Conservation (phyloP, 768 basidiomycete genomes). For the Mycena haematopus region DNA sequence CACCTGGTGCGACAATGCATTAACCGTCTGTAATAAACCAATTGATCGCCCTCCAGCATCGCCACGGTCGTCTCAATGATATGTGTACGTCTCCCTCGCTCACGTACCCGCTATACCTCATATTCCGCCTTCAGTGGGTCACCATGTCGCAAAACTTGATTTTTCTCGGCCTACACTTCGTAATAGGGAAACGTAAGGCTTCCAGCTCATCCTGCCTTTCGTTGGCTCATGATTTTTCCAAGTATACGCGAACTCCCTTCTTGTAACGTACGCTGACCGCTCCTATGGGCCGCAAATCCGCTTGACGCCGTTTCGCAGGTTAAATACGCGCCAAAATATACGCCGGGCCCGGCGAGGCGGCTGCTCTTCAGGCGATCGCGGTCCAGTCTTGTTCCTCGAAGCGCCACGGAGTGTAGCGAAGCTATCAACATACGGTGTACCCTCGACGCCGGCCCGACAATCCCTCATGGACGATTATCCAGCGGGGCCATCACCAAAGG, state of each 20-base stretch:
- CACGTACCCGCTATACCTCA: slow-evolving; percentile 7
- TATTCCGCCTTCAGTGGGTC: slow-evolving; percentile 37
- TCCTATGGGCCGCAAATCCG: no score
- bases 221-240: neutral
- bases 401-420: neutral
- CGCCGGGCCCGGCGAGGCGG: slow-evolving; percentile 14
- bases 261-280: no score
- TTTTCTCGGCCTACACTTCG: slow-evolving; percentile 49
- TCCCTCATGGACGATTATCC: neutral
- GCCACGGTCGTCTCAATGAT: slow-evolving; percentile 44
- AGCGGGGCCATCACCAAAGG: no score
- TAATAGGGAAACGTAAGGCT: slow-evolving; percentile 43
- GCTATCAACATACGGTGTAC: neutral
- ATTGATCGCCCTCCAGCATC: slow-evolving; percentile 27
- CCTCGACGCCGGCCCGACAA: neutral
- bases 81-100: slow-evolving; percentile 33
- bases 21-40: neutral
- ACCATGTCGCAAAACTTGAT: slow-evolving; percentile 44
- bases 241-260: slow-evolving; percentile 25
- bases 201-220: neutral
- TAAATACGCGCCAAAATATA: slow-evolving; percentile 22
- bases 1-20: slow-evolving; percentile 44
- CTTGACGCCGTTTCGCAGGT: no score
- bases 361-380: slow-evolving; percentile 20
- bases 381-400: slow-evolving; percentile 18